A percentile compares a stretch with the other conserved stretches of the same genome.
These are phyloP conservation scores for Amanita pallidorosea DNA, from an alignment of 768 basidiomycete genomes.

Conservation along the genomic window DNA sequence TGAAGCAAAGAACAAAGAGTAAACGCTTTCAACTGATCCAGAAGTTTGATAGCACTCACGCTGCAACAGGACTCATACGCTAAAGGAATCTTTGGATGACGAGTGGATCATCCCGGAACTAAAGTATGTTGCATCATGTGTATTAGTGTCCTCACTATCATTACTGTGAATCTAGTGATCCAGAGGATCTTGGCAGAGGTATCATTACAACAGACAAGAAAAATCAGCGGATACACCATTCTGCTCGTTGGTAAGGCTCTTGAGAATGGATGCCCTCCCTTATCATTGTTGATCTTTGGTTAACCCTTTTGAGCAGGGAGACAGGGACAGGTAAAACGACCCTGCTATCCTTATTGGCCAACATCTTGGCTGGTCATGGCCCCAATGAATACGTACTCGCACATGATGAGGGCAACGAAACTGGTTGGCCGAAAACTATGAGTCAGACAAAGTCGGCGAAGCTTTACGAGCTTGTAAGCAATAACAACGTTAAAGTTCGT, in stretches of 20 bases:
- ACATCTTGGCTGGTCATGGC: conserved; percentile 7
- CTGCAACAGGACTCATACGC: too few relatives aligned
- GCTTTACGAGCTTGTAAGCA: conserved; percentile 6
- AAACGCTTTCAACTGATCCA: too few relatives aligned
- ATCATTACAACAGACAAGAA: neutral
- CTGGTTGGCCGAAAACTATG: conserved; percentile 5
- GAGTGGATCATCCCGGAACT: neutral
- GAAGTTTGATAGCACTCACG: too few relatives aligned
- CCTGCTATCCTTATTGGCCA: conserved; percentile 9
- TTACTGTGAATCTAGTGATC: neutral
- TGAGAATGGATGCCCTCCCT: too few relatives aligned
- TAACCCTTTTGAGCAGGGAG: conserved; percentile 6
- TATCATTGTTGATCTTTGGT: too few relatives aligned
- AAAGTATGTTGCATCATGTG: neutral
- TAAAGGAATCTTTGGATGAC: too few relatives aligned
- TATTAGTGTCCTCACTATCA: neutral
- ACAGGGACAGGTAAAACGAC: conserved; percentile 12
- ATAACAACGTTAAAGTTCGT: conserved; percentile 9
- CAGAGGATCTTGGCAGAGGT: neutral
- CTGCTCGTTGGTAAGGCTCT: neutral
- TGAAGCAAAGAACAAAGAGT: too few relatives aligned
- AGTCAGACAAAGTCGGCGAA: conserved; percentile 9
- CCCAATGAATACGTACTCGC: conserved; percentile 2
- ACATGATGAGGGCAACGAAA: conserved; percentile 6
- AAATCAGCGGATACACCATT: neutral